These are phyloP conservation scores for Protea cynaroides DNA, from an alignment of 164 flowering plant genomes.

Conservation along the genomic window DNA sequence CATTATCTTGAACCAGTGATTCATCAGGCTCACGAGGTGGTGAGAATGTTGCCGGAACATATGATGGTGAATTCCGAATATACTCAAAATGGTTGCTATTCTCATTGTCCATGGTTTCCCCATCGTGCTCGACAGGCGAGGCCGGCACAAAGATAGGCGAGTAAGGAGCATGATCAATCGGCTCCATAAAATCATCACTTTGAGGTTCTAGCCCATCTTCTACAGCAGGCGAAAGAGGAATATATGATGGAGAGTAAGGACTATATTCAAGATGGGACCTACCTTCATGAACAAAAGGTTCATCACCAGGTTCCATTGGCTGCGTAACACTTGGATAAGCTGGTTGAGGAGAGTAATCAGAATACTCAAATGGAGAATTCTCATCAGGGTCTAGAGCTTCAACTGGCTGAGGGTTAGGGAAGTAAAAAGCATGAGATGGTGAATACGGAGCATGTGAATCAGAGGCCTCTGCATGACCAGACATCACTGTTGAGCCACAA, in stretches of 20 bases:
- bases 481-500: conserved; percentile 9
- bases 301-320: background rate
- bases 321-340: conserved; percentile 7
- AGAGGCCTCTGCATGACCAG: conserved; percentile 5
- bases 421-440: conserved; percentile 14
- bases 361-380: conserved; percentile 3
- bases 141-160: background rate
- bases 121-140: background rate
- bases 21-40: background rate
- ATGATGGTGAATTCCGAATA: conserved; percentile 11
- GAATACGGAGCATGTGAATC: conserved; percentile 13
- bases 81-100: conserved; percentile 4
- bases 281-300: conserved; percentile 8
- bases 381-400: conserved; percentile 6
- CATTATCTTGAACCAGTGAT: conserved; percentile 5
- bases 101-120: background rate
- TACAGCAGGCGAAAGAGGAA: background rate
- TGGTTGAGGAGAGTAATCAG: background rate
- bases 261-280: conserved; percentile 13
- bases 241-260: conserved; percentile 1
- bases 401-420: conserved; percentile 2
- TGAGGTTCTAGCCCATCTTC: background rate
- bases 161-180: conserved; percentile 10
- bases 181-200: background rate
- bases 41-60: conserved; percentile 6